Evolutionary conservation across 1,284 basidiomycete genomes (phyloP), one percentile per base, ranked within the genome.

Genomic region (Ceratobasidium papillatum): DNA sequence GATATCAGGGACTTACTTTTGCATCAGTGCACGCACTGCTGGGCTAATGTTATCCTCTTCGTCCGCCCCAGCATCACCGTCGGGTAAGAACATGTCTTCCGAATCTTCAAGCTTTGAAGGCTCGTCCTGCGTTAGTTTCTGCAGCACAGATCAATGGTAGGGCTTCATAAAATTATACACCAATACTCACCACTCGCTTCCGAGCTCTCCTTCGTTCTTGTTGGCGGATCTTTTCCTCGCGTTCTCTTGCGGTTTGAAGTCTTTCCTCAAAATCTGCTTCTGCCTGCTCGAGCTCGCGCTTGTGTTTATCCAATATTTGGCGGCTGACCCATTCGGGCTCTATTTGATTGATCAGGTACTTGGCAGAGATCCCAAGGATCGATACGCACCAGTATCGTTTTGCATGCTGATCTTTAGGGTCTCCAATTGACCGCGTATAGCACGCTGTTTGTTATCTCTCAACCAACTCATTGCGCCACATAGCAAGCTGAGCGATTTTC

Each of bases 401-500:
- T 83, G 79, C 17, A 85, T 75, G 22, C 76, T 65, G 2, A 66
- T 59, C 43, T 76, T 74, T n/a, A 82, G 52, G 30, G 82, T 81
- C 34, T 84, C 84, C 47, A 91, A 80, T 75, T 87, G 86, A 2
- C 90, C 90, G 76, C 88, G 90, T 71, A 84, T 85, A 8, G 88
- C 89, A n/a, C 92, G 87, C 64, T 87, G 83, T 75, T 86, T 87
- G 76, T 93, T 88, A 78, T 93, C 92, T 1, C 83, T 80, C 2
- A 96, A 85, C 94, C 95, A 96, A 0, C 92, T 90, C 63, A 96
- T 81, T 12, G 92, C 88, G 1, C 93, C 87, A 72, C 92, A 94
- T 3, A 96, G 84, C 2, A 96, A 85, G 78, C 91, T 94, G n/a
- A 96, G 82, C 0, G 93, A 94, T 82, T 96, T 96, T 34, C 94